Evolutionary conservation across 257 asterid species (phyloP).

Genomic region (Phtheirospermum japonicum): DNA sequence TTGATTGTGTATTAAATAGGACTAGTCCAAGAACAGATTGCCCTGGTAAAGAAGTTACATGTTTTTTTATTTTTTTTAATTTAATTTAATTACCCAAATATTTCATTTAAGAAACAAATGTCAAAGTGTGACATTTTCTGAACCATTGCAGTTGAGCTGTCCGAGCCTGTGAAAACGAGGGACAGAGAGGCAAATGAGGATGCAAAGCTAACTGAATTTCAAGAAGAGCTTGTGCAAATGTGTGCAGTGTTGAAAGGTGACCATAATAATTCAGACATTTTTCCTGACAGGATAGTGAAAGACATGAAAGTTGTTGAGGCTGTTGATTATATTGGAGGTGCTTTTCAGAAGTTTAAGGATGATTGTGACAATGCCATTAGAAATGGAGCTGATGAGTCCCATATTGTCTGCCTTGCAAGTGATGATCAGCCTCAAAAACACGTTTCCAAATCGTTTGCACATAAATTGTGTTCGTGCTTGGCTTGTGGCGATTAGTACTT

Average conservation of each 20-base stretch:
- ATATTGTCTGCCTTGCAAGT: constrained; percentile 34
- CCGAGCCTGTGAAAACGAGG: constrained; percentile 53
- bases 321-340: constrained; percentile 45
- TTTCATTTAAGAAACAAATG: no score
- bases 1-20: constrained; percentile 47
- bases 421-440: constrained; percentile 10
- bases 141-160: constrained; percentile 41
- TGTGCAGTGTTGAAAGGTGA: constrained; percentile 70
- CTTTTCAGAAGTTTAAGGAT: constrained; percentile 51
- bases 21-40: constrained; percentile 64
- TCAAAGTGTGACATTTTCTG: neutral
- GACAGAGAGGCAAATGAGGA: constrained; percentile 51
- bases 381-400: constrained; percentile 55
- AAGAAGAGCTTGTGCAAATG: constrained; percentile 66
- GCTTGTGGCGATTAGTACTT: constrained; percentile 28
- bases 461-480: constrained; percentile 37
- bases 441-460: constrained; percentile 25
- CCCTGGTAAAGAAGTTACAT: constrained; percentile 35
- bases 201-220: constrained; percentile 59
- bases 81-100: no score
- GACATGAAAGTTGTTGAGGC: constrained; percentile 64
- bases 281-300: constrained; percentile 43
- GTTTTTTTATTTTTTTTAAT: neutral
- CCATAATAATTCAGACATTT: constrained; percentile 31
- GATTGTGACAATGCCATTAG: constrained; percentile 47